These are phyloP conservation scores for Fusarium xylarioides DNA, from an alignment of 2,329 filamentous ascomycete species.

Conservation along the genomic window DNA sequence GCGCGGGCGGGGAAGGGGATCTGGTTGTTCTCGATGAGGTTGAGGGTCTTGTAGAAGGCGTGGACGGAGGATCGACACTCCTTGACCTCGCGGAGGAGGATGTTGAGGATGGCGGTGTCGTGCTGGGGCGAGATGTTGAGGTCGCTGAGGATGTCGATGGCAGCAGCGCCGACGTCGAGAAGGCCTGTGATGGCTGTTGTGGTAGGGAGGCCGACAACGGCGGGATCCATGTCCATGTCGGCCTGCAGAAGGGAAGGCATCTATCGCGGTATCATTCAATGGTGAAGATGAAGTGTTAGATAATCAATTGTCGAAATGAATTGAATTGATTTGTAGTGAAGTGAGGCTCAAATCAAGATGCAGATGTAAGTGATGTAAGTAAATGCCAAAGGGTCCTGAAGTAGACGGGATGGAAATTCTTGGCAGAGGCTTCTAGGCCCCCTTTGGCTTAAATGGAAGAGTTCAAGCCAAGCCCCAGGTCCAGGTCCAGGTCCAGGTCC, in stretches of 20 bases:
- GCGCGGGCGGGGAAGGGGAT: slow-evolving; percentile 49
- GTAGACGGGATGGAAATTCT: slow-evolving; percentile 8
- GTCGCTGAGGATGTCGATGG: slow-evolving; percentile 48
- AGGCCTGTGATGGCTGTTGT: slow-evolving; percentile 51
- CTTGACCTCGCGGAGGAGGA: slow-evolving; percentile 48
- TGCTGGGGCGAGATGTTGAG: slow-evolving; percentile 45
- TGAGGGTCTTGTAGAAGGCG: slow-evolving; percentile 49
- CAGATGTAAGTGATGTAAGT: neutral
- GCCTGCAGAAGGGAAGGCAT: slow-evolving; percentile 38
- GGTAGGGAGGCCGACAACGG: slow-evolving; percentile 44
- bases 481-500: no score
- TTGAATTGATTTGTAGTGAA: neutral
- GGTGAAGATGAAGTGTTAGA: neutral
- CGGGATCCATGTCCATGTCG: slow-evolving; percentile 36
- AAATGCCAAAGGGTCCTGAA: neutral
- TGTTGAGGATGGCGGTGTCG: slow-evolving; percentile 42
- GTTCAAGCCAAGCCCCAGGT: neutral
- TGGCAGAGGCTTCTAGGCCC: slow-evolving; percentile 29
- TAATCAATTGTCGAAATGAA: neutral
- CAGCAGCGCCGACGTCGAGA: slow-evolving; percentile 47
- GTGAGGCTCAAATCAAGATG: neutral
- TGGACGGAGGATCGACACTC: slow-evolving; percentile 51
- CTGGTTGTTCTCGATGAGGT: slow-evolving; percentile 45
- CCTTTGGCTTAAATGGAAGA: slow-evolving; percentile 8
- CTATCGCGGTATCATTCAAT: slow-evolving; percentile 26